Base-by-base conservation (phyloP, 768 basidiomycete species). In the Antrodiella citrinella region DNA sequence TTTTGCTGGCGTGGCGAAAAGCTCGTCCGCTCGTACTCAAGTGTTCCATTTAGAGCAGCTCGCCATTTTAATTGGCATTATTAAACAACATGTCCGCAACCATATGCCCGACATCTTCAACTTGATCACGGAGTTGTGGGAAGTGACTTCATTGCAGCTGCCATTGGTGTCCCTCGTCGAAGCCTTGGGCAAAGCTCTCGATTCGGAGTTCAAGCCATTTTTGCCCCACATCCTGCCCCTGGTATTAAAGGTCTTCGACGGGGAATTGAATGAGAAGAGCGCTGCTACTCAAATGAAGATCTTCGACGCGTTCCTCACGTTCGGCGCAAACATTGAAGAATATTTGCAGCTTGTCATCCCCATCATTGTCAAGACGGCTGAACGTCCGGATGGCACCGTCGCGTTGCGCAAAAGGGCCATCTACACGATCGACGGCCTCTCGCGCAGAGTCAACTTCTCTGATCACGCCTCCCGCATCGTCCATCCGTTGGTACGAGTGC, bases 381-480 rank as follows among this genome's bases (percentile, higher is more conserved):
- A 98, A 62, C 77, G 88, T 26, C 66, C 78, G 1, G 91, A 92
- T 52, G 83, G 80, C 4, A 78, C 82, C 2, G 78, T 79, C 2
- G 68, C 79, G 10, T 70, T 99, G 45, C 83, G 94, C 41, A 91
- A 91, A 67, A 80, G 84, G 45, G 94, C 95, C 0, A 86, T 98
- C 40, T 84, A 88, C 54, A 94, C 91, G 1, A 88, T 98, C 39
- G 91, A 92, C 42, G 88, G 86, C 19, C 69, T 99, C 22, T 93
- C 92, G 4, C 78, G 86, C 56, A 78, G 93, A 50, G 91, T 98
- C 57, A 97, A 98, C 68, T 97, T 99, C 62, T 92, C 91, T 3
- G 96, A 98, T 61, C 95, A 98, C 56, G 92, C 96, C 19, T 95
- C 92, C 9, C 82, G 95, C 20, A 96, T 98, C 59, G 90, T 99